A percentile compares a stretch with the other conserved stretches of the same genome.
Conservation (phyloP, 2,329 filamentous ascomycete species). For the Sordariomycetes sp. region DNA sequence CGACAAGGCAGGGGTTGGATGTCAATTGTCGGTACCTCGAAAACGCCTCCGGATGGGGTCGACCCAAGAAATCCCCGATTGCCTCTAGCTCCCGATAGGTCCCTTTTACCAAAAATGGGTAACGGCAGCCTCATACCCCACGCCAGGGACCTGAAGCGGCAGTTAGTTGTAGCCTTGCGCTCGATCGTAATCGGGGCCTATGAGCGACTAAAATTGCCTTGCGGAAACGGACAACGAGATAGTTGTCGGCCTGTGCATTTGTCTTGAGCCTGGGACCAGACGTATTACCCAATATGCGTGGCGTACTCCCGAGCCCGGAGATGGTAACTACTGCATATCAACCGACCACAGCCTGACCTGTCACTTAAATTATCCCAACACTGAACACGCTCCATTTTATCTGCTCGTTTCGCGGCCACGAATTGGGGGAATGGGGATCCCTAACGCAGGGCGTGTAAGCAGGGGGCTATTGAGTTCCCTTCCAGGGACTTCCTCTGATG, state of each 20-base stretch:
- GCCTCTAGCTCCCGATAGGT: not conserved
- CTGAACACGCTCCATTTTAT: not conserved
- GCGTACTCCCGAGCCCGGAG: not conserved
- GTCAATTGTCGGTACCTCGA: not conserved
- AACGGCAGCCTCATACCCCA: not conserved
- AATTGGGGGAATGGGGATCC: not conserved
- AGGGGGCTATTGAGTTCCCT: not conserved
- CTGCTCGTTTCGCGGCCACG: not conserved
- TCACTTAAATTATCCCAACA: not conserved
- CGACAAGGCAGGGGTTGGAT: not conserved
- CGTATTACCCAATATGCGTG: not conserved
- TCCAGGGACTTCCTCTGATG: not conserved
- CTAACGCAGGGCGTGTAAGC: not conserved
- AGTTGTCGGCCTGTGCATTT: not conserved
- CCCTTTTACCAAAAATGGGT: not conserved
- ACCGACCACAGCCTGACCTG: not conserved
- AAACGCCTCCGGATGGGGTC: too few relatives aligned
- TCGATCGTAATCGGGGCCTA: too few relatives aligned
- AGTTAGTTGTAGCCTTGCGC: too few relatives aligned
- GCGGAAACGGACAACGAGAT: too few relatives aligned
- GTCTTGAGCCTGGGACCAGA: too few relatives aligned
- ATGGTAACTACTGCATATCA: not conserved
- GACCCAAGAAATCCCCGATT: not conserved
- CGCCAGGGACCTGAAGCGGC: too few relatives aligned
- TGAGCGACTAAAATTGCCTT: not conserved